Base-by-base conservation (phyloP, 192 early-diverging fungal species). In the Backusella parvicylindrica region DNA sequence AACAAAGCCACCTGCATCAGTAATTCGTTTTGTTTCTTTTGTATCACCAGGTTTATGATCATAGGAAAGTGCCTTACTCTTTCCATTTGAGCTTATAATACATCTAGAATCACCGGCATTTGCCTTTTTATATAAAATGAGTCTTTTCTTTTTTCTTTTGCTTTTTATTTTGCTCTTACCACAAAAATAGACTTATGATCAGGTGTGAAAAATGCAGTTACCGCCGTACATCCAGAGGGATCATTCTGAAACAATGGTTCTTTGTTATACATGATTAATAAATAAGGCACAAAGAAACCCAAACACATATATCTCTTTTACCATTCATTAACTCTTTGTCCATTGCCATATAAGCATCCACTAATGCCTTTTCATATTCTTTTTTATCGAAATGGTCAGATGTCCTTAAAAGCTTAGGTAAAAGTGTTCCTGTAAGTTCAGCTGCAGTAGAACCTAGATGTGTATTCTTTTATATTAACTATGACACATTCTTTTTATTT, bases 21-120 rank as follows among this genome's bases (percentile, higher is more conserved):
- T 84, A 77, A 99, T 99, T 75, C 98, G 92, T 64, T 89, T 77
- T 23, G 88, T 86, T 84, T 99, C 98, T 36, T 80, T 87, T 83
- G 87, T 89, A 81, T 96, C 94, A 13, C 88, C 89, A 30, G 98
- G 98, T 85, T 99, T 99, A 81, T 99, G 98, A 82, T 99, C 98
- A 73, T 88, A 87, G 41, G 95, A 96, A 74, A 99, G 84, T 13
- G 92, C 82, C 13, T 88, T 83, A 13, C 93, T 93, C 13, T 83
- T 75, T n/a, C 98, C 98, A 70, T 88, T 84, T 60, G 78, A 80
- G 72, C 92, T 92, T 73, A 99, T 86, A 56, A 99, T 91, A 41
- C 94, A 92, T 60, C 98, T 90, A 50, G 96, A 98, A 83, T 99
- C 98, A 67, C 98, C 98, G 1, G 97, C 96, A 75, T 99, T 99